phyloP scores from a whole-genome alignment of 179 eudicot genomes.

The Silene vulgaris region DNA sequence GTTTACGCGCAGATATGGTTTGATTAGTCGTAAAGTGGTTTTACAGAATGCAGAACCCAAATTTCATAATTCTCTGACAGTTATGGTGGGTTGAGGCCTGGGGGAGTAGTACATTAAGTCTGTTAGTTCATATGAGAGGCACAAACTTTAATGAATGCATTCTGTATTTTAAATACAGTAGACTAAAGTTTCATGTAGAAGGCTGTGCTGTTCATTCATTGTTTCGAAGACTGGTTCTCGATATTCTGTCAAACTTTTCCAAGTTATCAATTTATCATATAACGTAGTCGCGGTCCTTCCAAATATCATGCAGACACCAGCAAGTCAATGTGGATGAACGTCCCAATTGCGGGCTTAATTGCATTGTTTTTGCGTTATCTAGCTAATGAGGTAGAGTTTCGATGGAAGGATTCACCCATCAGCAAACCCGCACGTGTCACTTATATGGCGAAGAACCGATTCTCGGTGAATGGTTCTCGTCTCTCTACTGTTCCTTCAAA shows the following conservation, averaged over 20 bases:
- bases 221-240: not conserved
- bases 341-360: constrained; percentile 68
- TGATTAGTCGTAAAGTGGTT: not conserved
- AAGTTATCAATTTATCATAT: not conserved
- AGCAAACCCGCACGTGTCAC: constrained; percentile 48
- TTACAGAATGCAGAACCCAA: not conserved
- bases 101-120: not conserved
- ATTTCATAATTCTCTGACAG: not conserved
- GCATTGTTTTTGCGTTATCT: constrained; percentile 56
- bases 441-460: constrained; percentile 61
- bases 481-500: constrained; percentile 52
- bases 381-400: constrained; percentile 68
- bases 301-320: constrained; percentile 68
- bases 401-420: constrained; percentile 46
- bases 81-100: not conserved
- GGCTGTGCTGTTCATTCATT: not conserved
- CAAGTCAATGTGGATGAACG: constrained; percentile 97
- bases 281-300: not conserved
- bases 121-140: not conserved
- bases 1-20: not conserved
- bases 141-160: not conserved
- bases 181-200: not conserved
- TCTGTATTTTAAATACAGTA: not conserved
- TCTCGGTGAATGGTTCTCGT: constrained; percentile 62
- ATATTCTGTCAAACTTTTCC: not conserved